Evolutionary conservation across 305 asterid species (phyloP), one percentile per base, ranked within the genome.

Genomic region (Fraxinus latifolia): DNA sequence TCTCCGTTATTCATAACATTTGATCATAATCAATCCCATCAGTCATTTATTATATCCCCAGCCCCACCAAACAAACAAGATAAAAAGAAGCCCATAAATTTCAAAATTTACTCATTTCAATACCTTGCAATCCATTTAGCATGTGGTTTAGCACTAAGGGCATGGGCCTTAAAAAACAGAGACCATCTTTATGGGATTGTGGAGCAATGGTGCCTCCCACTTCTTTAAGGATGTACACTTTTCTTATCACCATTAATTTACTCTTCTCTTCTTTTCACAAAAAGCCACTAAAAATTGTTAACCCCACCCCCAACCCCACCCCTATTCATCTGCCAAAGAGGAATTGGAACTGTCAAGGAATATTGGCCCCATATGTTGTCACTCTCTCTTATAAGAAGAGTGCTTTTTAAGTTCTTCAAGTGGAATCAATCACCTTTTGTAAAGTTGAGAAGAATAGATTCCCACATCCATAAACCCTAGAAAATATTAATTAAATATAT

Each of bases 71-170:
- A 47, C 60, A 47, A 47, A 47, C 60, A 47, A 47, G 60, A 47
- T 47, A 33, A 53, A 42, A 32, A 42, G 55, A 73, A 33, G 70
- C 7, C 62, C 36, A 15, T 11, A 25, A 6, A 27, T 37, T 80
- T 80, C 29, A 84, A 55, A 27, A 71, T n/a, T 62, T 8, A 80
- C 29, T 68, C 78, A 33, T 23, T 76, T 7, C 34, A 58, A 32
- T 78, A 34, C 74, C n/a, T 44, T 27, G 11, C 15, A 50, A 50
- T 15, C 7, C 21, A 50, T 75, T 80, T 75, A 84, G 88, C 90
- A 82, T 84, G 92, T 92, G 19, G 90, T 78, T 86, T 77, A 86
- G 82, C 97, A 90, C 92, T 89, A 79, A 84, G 87, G 87, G 85
- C 82, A 87, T 86, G 92, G 90, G 86, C 84, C 79, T 71, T 84